phyloP scores from a whole-genome alignment of 768 basidiomycete genomes.

The Tremella fuciformis region DNA sequence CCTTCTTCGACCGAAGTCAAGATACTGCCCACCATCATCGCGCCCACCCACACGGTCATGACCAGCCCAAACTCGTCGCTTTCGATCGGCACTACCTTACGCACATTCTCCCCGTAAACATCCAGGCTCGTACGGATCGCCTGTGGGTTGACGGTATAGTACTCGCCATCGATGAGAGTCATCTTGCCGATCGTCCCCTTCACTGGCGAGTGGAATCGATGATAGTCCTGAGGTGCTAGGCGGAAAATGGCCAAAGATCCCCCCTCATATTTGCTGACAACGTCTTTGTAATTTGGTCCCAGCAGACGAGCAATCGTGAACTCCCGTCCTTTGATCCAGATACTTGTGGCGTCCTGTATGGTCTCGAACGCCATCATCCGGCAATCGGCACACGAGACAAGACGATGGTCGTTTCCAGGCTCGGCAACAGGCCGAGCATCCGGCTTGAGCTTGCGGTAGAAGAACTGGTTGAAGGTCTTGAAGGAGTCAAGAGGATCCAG shows the following conservation, averaged over 20 bases:
- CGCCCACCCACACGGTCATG: conserved; percentile 66
- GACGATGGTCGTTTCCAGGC: conserved; percentile 69
- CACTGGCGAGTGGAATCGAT: conserved; percentile 65
- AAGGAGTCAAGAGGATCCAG: conserved; percentile 77
- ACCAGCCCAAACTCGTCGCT: conserved; percentile 85
- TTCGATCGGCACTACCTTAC: conserved; percentile 89
- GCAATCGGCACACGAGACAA: conserved; percentile 91
- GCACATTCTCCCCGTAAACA: conserved; percentile 85
- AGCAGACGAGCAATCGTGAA: conserved; percentile 77
- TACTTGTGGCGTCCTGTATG: conserved; percentile 73
- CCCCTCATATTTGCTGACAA: conserved; percentile 68
- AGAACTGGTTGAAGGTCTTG: conserved; percentile 91
- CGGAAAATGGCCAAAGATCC: conserved; percentile 83
- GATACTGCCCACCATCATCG: conserved; percentile 73
- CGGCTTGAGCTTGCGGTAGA: conserved; percentile 78
- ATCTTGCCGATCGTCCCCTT: conserved; percentile 66
- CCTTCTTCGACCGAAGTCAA: conserved; percentile 82
- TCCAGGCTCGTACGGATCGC: conserved; percentile 86
- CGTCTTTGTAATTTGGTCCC: conserved; percentile 69
- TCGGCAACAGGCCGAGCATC: conserved; percentile 71
- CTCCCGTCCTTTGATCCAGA: conserved; percentile 98
- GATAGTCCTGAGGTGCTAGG: conserved; percentile 70
- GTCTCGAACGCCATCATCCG: conserved; percentile 92
- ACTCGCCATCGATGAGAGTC: conserved; percentile 81
- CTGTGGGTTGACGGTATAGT: conserved; percentile 97